Conservation (phyloP, 2,329 filamentous ascomycete genomes). For the Clonostachys byssicola region DNA sequence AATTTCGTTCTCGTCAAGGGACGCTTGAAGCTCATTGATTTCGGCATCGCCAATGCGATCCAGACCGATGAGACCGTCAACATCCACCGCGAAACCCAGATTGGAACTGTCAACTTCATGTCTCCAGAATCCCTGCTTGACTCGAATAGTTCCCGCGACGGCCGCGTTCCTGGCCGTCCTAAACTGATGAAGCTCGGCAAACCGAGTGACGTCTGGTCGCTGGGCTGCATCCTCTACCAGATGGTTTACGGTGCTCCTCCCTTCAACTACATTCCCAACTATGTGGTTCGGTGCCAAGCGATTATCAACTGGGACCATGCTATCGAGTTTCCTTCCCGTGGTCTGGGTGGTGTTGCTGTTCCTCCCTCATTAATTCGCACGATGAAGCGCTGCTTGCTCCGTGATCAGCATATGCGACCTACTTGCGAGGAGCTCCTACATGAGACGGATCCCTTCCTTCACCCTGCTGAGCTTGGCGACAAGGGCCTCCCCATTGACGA, state of each 20-base stretch:
- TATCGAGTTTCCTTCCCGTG: conserved; percentile 68
- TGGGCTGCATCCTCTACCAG: conserved; percentile 95
- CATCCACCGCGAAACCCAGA: conserved; percentile 90
- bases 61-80: conserved; percentile 95
- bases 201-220: conserved; percentile 90
- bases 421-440: conserved; percentile 60
- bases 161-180: conserved; percentile 32
- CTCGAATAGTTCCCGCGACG: conserved; percentile 61
- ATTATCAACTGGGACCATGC: conserved; percentile 75
- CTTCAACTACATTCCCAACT: conserved; percentile 87
- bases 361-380: conserved; percentile 56
- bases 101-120: conserved; percentile 99
- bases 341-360: conserved; percentile 60
- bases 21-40: conserved; percentile 92
- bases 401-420: conserved; percentile 58
- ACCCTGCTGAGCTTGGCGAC: conserved; percentile 53
- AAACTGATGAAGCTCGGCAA: conserved; percentile 96
- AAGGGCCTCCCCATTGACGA: conserved; percentile 56
- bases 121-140: conserved; percentile 91
- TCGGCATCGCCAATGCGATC: conserved; percentile 97
- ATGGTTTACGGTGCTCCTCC: conserved; percentile 98
- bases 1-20: conserved; percentile 95
- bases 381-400: conserved; percentile 57
- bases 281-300: conserved; percentile 79
- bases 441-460: conserved; percentile 57